Conservation (phyloP, 2,329 filamentous ascomycete genomes). For the Ophiocordyceps camponoti-saundersi region DNA sequence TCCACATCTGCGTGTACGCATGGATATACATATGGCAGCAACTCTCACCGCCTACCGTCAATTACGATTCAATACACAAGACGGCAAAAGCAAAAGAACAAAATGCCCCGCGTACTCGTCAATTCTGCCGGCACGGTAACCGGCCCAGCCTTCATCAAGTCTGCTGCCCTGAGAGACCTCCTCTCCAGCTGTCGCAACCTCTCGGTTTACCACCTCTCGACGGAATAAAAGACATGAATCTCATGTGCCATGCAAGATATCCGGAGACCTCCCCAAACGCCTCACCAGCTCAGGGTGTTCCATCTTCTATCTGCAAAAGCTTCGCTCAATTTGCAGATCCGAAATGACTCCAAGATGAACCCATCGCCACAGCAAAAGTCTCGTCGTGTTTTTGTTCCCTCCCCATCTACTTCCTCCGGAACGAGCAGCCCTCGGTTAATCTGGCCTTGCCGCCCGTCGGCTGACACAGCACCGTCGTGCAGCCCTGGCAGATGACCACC, state of each 20-base stretch:
- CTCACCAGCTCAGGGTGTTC: slow-evolving; percentile 41
- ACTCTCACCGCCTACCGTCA: too few species aligned
- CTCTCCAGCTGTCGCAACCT: slow-evolving; percentile 15
- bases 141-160: slow-evolving; percentile 9
- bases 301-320: slow-evolving; percentile 56
- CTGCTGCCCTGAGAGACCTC: slow-evolving; percentile 37
- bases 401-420: slow-evolving; percentile 83
- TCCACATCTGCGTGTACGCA: too few species aligned
- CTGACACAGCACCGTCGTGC: slow-evolving; percentile 99
- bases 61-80: too few species aligned
- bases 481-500: slow-evolving; percentile 98
- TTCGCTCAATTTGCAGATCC: slow-evolving; percentile 31
- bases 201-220: slow-evolving; percentile 8
- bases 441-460: slow-evolving; percentile 98
- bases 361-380: slow-evolving; percentile 27
- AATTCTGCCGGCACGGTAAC: neutral
- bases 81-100: neutral
- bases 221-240: slow-evolving; percentile 20
- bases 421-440: slow-evolving; percentile 99
- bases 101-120: neutral
- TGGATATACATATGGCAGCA: too few species aligned
- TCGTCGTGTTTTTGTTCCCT: slow-evolving; percentile 29
- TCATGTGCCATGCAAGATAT: slow-evolving; percentile 56
- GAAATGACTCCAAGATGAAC: slow-evolving; percentile 36
- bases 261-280: slow-evolving; percentile 56